Percentiles rank a stretch among this genome's conserved stretches.
phyloP scores from a whole-genome alignment of 768 basidiomycete species.

The Coprinellus micaceus region DNA sequence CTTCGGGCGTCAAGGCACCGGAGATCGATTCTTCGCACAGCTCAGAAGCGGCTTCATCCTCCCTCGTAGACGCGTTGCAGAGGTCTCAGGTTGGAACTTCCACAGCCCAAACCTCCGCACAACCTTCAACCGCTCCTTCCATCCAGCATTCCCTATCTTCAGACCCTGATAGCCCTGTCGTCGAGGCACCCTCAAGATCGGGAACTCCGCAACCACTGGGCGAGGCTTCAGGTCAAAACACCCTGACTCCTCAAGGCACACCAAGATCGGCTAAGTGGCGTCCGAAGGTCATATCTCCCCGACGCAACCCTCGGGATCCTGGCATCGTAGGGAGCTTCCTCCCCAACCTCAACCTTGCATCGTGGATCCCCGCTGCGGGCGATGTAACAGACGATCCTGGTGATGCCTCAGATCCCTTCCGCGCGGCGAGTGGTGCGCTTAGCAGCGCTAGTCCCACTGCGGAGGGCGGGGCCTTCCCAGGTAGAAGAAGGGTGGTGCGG shows the following conservation, averaged over 20 bases:
- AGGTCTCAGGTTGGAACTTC: too few relatives aligned
- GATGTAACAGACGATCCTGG: slow-evolving; percentile 1
- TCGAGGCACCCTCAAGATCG: background rate
- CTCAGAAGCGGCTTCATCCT: background rate
- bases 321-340: slow-evolving; percentile 11
- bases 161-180: background rate
- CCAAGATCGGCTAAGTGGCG: background rate
- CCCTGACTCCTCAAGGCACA: background rate
- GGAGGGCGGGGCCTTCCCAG: background rate
- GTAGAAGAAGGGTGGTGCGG: background rate
- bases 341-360: slow-evolving; percentile 16
- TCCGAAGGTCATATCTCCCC: slow-evolving; percentile 4
- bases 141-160: background rate
- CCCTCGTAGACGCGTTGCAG: background rate
- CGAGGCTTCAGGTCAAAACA: too few relatives aligned
- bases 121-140: background rate
- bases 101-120: too few relatives aligned
- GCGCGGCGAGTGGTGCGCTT: background rate
- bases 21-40: background rate
- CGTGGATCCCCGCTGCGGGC: slow-evolving; percentile 8
- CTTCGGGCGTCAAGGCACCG: background rate
- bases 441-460: background rate
- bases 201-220: background rate
- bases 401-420: background rate
- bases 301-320: background rate